These are phyloP conservation scores for Teunomyces pallodes DNA, from an alignment of 805 yeast species.

Conservation along the genomic window DNA sequence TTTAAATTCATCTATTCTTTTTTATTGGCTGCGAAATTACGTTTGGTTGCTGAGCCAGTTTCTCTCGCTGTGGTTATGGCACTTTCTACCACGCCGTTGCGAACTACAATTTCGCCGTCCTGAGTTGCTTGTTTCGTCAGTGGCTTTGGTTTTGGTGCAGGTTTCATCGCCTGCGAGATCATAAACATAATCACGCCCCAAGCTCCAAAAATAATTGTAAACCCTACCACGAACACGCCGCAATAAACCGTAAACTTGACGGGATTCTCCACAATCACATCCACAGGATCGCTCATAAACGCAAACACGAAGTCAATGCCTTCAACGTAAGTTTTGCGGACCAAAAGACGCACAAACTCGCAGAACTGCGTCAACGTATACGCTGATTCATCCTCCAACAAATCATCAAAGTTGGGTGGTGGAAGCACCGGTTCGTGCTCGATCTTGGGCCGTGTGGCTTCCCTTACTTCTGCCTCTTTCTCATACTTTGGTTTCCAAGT, in stretches of 20 bases:
- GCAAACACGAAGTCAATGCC: conserved; percentile 35
- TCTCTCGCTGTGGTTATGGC: too few species aligned
- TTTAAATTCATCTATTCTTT: too few species aligned
- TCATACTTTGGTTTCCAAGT: conserved; percentile 60
- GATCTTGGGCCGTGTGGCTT: conserved; percentile 40
- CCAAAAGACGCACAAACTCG: conserved; percentile 17
- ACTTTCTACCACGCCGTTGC: background rate
- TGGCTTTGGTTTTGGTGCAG: background rate
- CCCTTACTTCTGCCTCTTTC: conserved; percentile 47
- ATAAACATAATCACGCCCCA: conserved; percentile 36
- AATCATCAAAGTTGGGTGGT: conserved; percentile 39
- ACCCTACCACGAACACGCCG: conserved; percentile 35
- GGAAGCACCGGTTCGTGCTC: conserved; percentile 43
- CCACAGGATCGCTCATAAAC: conserved; percentile 44
- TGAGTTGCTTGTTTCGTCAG: too few species aligned
- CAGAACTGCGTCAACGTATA: conserved; percentile 13
- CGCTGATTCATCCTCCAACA: conserved; percentile 18
- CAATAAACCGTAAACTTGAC: conserved; percentile 50
- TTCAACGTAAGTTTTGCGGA: conserved; percentile 17
- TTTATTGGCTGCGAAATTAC: too few species aligned
- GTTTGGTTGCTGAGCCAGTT: too few species aligned
- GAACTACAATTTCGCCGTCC: background rate
- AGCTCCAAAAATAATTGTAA: conserved; percentile 43
- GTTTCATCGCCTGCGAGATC: background rate
- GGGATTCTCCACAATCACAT: conserved; percentile 45